Percentiles rank a stretch among this genome's conserved stretches.
phyloP scores from a whole-genome alignment of 2,329 filamentous ascomycete genomes.

The Balansia obtecta region DNA sequence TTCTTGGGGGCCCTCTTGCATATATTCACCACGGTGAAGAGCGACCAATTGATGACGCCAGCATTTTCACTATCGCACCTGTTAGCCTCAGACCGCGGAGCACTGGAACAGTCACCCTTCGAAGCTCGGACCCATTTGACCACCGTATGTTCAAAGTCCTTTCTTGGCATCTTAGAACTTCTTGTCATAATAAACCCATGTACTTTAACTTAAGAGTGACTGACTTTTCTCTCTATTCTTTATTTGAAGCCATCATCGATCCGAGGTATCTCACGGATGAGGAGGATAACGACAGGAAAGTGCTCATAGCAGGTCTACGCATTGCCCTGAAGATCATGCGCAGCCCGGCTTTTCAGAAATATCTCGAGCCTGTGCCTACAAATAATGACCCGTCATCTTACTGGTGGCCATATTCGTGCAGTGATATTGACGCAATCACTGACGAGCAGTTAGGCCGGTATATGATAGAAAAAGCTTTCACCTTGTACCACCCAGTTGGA shows the following conservation, averaged over 20 bases:
- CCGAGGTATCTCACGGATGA: conserved; percentile 11
- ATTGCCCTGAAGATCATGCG: conserved; percentile 9
- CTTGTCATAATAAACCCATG: too few species aligned
- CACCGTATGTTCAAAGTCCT: conserved; percentile 8
- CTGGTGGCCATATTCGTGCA: conserved; percentile 13
- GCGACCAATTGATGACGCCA: not conserved
- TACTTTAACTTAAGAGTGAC: not conserved
- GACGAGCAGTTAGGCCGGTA: conserved; percentile 11
- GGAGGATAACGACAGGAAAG: conserved; percentile 10
- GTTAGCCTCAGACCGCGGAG: conserved; percentile 10
- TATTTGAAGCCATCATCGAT: conserved; percentile 9
- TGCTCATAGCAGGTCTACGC: conserved; percentile 10
- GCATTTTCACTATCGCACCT: conserved; percentile 7
- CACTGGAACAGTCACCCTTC: conserved; percentile 8
- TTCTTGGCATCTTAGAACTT: not conserved
- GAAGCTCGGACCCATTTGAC: conserved; percentile 9
- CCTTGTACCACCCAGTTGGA: conserved; percentile 11
- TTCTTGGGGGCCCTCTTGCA: conserved; percentile 8
- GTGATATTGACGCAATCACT: conserved; percentile 8
- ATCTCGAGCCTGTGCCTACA: conserved; percentile 8
- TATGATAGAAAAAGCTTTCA: conserved; percentile 10
- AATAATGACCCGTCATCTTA: conserved; percentile 8
- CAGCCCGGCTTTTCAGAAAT: conserved; percentile 7
- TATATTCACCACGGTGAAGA: conserved; percentile 12
- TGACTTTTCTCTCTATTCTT: not conserved